A percentile compares a stretch with the other conserved stretches of the same genome.
Conservation (phyloP, 1,284 basidiomycete species). For the Ceratobasidium papillatum region DNA sequence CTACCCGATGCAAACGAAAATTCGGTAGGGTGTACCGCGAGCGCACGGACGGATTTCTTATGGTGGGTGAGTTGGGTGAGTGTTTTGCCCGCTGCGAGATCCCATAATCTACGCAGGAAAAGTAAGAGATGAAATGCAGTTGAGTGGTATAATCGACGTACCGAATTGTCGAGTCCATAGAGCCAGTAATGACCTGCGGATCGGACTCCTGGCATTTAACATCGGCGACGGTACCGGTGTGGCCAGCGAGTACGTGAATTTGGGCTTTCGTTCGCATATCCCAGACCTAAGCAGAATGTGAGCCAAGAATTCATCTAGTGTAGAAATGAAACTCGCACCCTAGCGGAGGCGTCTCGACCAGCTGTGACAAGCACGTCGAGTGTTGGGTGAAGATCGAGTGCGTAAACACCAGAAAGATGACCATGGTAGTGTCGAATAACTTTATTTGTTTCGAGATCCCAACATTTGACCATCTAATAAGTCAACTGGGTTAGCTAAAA, state of each 20-base stretch:
- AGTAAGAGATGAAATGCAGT: conserved; percentile 12
- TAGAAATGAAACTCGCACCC: conserved; percentile 57
- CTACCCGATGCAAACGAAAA: conserved; percentile 96
- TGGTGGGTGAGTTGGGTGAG: conserved; percentile 97
- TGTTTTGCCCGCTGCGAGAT: conserved; percentile 97
- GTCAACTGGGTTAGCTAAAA: conserved; percentile 5
- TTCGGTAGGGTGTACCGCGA: conserved; percentile 95
- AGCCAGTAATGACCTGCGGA: conserved; percentile 96
- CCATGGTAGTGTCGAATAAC: conserved; percentile 99
- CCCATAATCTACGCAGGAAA: conserved; percentile 79
- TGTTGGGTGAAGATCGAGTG: conserved; percentile 90
- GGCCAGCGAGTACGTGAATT: conserved; percentile 92
- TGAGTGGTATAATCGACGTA: conserved; percentile 53
- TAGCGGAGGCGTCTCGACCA: conserved; percentile 93
- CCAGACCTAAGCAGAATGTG: conserved; percentile 66
- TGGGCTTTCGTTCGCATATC: conserved; percentile 98
- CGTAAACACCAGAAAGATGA: conserved; percentile 95
- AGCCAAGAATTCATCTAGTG: background rate
- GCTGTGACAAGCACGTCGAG: conserved; percentile 95
- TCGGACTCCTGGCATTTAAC: conserved; percentile 96
- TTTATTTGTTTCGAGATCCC: conserved; percentile 99
- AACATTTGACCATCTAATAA: conserved; percentile 95
- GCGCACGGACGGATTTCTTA: conserved; percentile 95
- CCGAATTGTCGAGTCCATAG: conserved; percentile 97
- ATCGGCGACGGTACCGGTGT: conserved; percentile 92